Base-by-base conservation (phyloP, 2,329 filamentous ascomycete species). In the Aspergillus aculeatus region DNA sequence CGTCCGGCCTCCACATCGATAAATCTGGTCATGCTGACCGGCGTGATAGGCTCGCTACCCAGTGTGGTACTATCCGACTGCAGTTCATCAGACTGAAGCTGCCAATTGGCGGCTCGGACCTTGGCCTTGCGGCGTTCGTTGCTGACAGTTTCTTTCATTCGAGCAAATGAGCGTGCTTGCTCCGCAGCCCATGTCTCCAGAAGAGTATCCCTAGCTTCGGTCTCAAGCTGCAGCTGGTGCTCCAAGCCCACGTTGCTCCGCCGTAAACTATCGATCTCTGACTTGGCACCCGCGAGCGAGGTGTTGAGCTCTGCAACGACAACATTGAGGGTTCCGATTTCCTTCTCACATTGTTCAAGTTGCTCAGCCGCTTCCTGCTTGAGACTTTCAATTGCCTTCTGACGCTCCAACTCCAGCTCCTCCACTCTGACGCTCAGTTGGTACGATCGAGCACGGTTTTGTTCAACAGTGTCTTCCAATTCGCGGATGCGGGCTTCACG, bases 11-110 rank as follows among this genome's bases (percentile, higher is more conserved):
- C 75, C n/a, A 77, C 71, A 63, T 81, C 76, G 24, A 74, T 74
- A 63, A 78, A 81, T 16, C 77, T 71, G 4, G 73, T 74, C 59
- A 72, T 71, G 57, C 73, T 77, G 31, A 76, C 71, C 2, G 79
- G 79, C 1, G 79, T 81, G 38, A 80, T 75, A 3, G 79, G 76
- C 26, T 75, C 75, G 54, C 72, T 77, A 29, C 69, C 74, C 54
- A 66, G 64, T 51, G 67, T 62, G 14, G 59, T 66, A 19, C 63
- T 59, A 49, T 73, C 69, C 16, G 68, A 72, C 56, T 74, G 73
- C 51, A 74, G 65, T 48, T 74, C 73, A 26, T 76, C 73, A 11
- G 74, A 75, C 56, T 71, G 71, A 14, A 77, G 57, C 48, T 77
- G 69, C 73, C 73, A 75, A 50, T 79, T 79, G 19, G 76, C 76